phyloP scores from a whole-genome alignment of 371 early-diverging fungal species.

The Chytridium lagenaria region DNA sequence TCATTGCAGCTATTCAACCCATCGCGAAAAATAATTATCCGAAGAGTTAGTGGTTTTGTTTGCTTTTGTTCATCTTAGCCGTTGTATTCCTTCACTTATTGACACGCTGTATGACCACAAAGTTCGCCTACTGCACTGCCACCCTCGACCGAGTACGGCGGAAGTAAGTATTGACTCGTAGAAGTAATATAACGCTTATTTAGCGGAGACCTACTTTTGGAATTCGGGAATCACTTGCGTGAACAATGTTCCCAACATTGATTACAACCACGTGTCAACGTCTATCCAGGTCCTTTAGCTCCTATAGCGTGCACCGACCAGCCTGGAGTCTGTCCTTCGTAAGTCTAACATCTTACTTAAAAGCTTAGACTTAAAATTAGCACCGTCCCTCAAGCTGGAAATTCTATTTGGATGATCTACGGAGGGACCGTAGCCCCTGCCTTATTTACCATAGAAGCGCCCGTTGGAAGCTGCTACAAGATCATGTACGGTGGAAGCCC shows the following conservation, averaged over 20 bases:
- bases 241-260: background rate
- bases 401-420: background rate
- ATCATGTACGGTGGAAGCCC: background rate
- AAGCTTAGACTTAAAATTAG: background rate
- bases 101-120: no score
- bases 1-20: no score
- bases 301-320: background rate
- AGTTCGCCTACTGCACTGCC: no score
- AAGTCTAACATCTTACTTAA: slow-evolving; percentile 1
- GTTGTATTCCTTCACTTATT: background rate
- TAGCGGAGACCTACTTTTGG: slow-evolving; percentile 2
- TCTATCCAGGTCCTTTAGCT: background rate
- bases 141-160: no score
- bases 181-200: background rate
- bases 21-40: no score
- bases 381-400: background rate
- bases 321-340: background rate
- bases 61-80: background rate
- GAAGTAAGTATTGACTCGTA: background rate
- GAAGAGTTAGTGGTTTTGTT: background rate
- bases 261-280: background rate
- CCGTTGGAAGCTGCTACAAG: background rate
- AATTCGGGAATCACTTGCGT: background rate
- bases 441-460: background rate
- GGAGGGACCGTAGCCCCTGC: background rate